Evolutionary conservation across 2,329 filamentous ascomycete species (phyloP).

Genomic region (Allantophomopsis cytisporea): DNA sequence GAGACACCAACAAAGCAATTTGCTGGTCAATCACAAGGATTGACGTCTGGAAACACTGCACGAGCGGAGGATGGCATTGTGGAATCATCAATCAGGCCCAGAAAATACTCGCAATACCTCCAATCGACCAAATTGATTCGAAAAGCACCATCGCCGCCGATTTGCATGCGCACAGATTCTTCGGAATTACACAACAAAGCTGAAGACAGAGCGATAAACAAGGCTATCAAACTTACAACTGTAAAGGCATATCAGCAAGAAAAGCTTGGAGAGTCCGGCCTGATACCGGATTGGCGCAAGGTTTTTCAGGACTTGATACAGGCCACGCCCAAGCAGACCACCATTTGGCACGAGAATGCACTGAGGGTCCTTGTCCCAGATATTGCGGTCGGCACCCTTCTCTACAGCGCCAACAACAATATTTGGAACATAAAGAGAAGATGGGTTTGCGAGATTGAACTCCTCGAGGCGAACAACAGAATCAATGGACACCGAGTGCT

Average conservation of each 20-base stretch:
- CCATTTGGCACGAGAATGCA: slow-evolving; percentile 8
- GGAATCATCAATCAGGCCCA: too few relatives aligned
- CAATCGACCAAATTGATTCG: too few relatives aligned
- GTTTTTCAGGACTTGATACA: slow-evolving; percentile 7
- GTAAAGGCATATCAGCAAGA: slow-evolving; percentile 3
- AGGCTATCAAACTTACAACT: too few relatives aligned
- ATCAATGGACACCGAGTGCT: slow-evolving; percentile 3
- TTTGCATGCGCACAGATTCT: too few relatives aligned
- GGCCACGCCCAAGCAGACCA: slow-evolving; percentile 6
- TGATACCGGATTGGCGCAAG: slow-evolving; percentile 9
- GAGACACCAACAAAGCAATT: too few relatives aligned
- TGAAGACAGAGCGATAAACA: background rate
- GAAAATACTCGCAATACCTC: too few relatives aligned
- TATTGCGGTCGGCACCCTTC: slow-evolving; percentile 1
- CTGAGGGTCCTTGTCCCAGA: slow-evolving; percentile 7
- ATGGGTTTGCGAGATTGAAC: slow-evolving; percentile 8
- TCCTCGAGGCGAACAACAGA: slow-evolving; percentile 2
- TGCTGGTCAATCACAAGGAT: too few relatives aligned
- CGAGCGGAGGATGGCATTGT: too few relatives aligned
- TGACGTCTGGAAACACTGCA: too few relatives aligned
- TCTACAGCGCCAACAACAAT: slow-evolving; percentile 9
- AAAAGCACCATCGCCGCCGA: too few relatives aligned
- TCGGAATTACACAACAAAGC: background rate
- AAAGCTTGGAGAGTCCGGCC: slow-evolving; percentile 1
- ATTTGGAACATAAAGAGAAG: slow-evolving; percentile 8